Evolutionary conservation across 768 basidiomycete genomes (phyloP).

Genomic region (Kwoniella heveanensis): DNA sequence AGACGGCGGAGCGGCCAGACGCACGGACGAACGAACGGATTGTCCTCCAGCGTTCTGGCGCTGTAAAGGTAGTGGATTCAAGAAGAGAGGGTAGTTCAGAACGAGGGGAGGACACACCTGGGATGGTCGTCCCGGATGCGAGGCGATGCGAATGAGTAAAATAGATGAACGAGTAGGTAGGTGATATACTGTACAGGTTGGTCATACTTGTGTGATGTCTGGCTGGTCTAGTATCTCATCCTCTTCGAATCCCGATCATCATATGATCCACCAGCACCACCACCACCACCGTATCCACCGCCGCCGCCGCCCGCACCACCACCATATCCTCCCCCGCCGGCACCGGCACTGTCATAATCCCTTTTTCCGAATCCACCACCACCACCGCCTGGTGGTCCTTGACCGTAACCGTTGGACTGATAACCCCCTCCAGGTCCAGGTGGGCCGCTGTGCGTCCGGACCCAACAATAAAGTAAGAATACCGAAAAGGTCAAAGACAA

Average conservation of each 20-base stretch:
- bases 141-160: no score
- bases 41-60: no score
- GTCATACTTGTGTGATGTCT: background rate
- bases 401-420: conserved; percentile 25
- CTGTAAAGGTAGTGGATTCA: background rate
- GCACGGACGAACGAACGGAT: no score
- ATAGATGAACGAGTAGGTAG: background rate
- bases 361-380: conserved; percentile 41
- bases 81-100: background rate
- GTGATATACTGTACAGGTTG: no score
- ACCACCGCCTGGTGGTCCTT: conserved; percentile 40
- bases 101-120: no score
- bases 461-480: background rate
- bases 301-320: conserved; percentile 8
- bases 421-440: conserved; percentile 24
- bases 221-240: background rate
- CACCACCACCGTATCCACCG: conserved; percentile 9
- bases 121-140: no score
- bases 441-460: conserved; percentile 11
- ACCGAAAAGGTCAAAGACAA: background rate
- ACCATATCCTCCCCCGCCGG: conserved; percentile 9
- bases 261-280: conserved; percentile 10
- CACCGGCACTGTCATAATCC: conserved; percentile 36
- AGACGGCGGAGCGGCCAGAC: no score
- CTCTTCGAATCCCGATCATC: conserved; percentile 12